Conservation (phyloP, 257 asterid genomes). For the Lithospermum erythrorhizon region DNA sequence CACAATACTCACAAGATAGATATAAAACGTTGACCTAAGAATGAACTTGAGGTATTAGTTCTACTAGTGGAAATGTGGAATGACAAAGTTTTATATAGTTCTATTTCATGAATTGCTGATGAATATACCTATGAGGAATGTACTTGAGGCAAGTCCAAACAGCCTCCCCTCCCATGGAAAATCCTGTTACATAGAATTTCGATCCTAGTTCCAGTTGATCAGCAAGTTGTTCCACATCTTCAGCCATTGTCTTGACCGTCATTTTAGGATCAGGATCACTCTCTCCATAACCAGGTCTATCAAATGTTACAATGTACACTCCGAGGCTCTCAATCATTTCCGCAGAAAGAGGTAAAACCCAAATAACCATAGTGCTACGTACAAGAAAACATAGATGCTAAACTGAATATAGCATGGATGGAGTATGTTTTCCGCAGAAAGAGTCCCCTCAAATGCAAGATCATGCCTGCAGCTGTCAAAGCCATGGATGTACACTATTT, state of each 20-base stretch:
- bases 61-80: too few relatives aligned
- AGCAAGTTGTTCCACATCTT: conserved; percentile 74
- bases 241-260: conserved; percentile 50
- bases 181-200: conserved; percentile 59
- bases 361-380: background rate
- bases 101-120: background rate
- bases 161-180: conserved; percentile 84
- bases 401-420: background rate
- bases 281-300: conserved; percentile 94
- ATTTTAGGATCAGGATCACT: conserved; percentile 72
- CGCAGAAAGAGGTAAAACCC: conserved; percentile 24
- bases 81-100: too few relatives aligned
- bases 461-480: conserved; percentile 44
- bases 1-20: conserved; percentile 6
- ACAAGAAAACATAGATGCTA: background rate
- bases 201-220: conserved; percentile 73
- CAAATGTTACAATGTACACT: conserved; percentile 62
- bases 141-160: conserved; percentile 81
- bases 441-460: conserved; percentile 23
- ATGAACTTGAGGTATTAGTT: too few relatives aligned
- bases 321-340: conserved; percentile 52
- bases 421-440: conserved; percentile 40
- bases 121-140: conserved; percentile 75
- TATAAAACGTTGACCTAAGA: conserved; percentile 2
- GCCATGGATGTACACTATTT: conserved; percentile 59